phyloP scores from a whole-genome alignment of 2,329 filamentous ascomycete genomes.

The Aspergillus tubingensis region DNA sequence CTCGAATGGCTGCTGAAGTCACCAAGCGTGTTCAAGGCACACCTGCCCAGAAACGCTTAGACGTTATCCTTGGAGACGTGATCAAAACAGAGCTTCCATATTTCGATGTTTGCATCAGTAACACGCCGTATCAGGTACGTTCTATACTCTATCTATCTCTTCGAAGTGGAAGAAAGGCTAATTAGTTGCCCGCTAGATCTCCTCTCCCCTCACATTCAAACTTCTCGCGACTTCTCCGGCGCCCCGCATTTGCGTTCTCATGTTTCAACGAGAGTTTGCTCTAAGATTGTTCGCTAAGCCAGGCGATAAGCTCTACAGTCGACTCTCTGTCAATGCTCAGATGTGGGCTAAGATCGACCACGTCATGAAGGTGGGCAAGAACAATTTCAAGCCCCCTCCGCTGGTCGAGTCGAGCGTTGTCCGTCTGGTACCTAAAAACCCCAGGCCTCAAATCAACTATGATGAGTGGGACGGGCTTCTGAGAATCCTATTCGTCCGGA shows the following conservation, averaged over 20 bases:
- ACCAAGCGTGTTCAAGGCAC: conserved; percentile 92
- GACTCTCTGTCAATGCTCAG: conserved; percentile 90
- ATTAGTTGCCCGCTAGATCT: conserved; percentile 61
- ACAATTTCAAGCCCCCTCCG: conserved; percentile 95
- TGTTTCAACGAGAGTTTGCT: conserved; percentile 89
- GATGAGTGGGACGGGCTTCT: conserved; percentile 94
- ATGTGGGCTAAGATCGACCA: conserved; percentile 76
- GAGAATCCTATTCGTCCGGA: conserved; percentile 77
- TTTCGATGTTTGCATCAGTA: conserved; percentile 82
- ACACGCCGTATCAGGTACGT: conserved; percentile 68
- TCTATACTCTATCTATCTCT: not conserved
- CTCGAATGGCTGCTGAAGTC: conserved; percentile 93
- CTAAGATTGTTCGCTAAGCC: conserved; percentile 85
- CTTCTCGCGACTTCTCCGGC: conserved; percentile 79
- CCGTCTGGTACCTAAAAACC: conserved; percentile 82
- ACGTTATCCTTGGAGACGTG: conserved; percentile 87
- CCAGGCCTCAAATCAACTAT: conserved; percentile 83
- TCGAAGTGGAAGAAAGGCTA: not conserved
- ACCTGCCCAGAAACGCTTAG: conserved; percentile 77
- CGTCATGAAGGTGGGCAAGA: conserved; percentile 91
- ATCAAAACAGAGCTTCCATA: conserved; percentile 81
- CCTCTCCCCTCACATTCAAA: conserved; percentile 87
- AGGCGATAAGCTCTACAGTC: conserved; percentile 83
- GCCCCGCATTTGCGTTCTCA: conserved; percentile 82
- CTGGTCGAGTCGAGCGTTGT: conserved; percentile 91